These are phyloP conservation scores for Thielaviopsis euricoi DNA, from an alignment of 2,329 filamentous ascomycete genomes.

Conservation along the genomic window DNA sequence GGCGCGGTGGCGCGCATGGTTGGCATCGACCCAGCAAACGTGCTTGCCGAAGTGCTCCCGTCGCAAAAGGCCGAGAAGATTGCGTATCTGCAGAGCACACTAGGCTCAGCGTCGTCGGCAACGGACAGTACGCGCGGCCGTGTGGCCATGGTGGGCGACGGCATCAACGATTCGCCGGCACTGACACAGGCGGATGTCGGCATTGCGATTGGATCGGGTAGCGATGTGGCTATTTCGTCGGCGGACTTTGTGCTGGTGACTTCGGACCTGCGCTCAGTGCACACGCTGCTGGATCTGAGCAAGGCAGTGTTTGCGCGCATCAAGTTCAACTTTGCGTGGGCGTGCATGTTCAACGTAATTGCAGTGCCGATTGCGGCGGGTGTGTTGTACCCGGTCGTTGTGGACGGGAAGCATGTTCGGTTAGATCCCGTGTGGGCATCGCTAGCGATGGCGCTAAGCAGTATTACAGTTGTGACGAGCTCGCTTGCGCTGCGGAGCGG, in stretches of 20 bases:
- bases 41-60: constrained; percentile 77
- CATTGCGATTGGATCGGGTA: constrained; percentile 69
- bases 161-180: constrained; percentile 78
- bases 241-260: constrained; percentile 71
- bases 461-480: constrained; percentile 73
- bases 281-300: constrained; percentile 58
- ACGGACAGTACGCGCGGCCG: constrained; percentile 24
- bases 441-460: constrained; percentile 83
- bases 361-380: constrained; percentile 71
- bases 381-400: constrained; percentile 47
- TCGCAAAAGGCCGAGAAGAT: constrained; percentile 65
- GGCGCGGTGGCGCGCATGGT: constrained; percentile 59
- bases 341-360: constrained; percentile 62
- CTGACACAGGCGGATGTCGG: constrained; percentile 67
- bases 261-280: constrained; percentile 50
- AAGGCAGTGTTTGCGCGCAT: constrained; percentile 59
- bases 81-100: constrained; percentile 39
- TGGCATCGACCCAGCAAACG: constrained; percentile 55
- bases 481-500: constrained; percentile 51
- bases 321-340: constrained; percentile 76
- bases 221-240: constrained; percentile 66
- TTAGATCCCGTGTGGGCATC: constrained; percentile 74
- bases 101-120: constrained; percentile 21
- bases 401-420: constrained; percentile 36
- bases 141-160: constrained; percentile 77